Evolutionary conservation across 257 asterid genomes (phyloP).

Genomic region (Solanum sparsipilum): DNA sequence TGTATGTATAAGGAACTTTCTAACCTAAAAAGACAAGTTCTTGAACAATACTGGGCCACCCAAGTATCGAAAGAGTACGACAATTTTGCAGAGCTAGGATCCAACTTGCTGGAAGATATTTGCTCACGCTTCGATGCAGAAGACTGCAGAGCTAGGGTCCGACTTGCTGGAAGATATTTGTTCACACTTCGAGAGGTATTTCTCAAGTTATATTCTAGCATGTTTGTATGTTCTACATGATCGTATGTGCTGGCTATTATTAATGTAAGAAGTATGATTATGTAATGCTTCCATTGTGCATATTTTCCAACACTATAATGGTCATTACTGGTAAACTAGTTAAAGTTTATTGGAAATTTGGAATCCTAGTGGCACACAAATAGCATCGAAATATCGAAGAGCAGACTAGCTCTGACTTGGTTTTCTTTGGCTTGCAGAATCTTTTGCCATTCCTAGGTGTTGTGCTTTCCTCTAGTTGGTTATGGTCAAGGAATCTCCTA

Average conservation of each 20-base stretch:
- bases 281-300: background rate
- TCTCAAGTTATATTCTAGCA: background rate
- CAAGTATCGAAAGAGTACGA: background rate
- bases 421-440: background rate
- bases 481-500: too few species aligned
- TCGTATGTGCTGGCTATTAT: background rate
- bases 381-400: background rate
- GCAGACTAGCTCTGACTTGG: background rate
- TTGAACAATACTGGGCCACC: background rate
- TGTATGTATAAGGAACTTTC: background rate
- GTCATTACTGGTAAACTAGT: background rate
- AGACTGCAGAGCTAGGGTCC: background rate
- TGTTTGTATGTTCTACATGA: background rate
- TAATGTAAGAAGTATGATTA: background rate
- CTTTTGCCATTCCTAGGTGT: background rate
- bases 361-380: background rate
- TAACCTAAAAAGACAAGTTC: background rate
- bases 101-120: too few species aligned
- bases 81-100: too few species aligned
- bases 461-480: too few species aligned
- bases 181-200: background rate
- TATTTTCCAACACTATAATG: background rate
- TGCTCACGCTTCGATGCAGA: too few species aligned
- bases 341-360: background rate
- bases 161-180: background rate